Percentiles rank a stretch among this genome's conserved stretches.
These are phyloP conservation scores for Chrysanthemum lavandulifolium DNA, from an alignment of 129 eudicot genomes.

Conservation along the genomic window DNA sequence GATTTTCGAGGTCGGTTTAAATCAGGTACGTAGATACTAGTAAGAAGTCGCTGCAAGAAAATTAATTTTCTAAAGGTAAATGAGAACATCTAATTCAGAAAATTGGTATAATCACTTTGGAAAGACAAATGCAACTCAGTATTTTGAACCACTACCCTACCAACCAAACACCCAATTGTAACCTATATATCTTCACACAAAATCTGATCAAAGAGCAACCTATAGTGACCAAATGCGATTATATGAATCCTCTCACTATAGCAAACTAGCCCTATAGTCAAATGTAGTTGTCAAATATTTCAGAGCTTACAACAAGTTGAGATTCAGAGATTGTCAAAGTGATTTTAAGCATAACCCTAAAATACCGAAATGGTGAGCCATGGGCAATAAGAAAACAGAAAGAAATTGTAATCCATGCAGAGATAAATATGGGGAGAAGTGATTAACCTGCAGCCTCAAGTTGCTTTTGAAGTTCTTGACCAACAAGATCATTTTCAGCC, in stretches of 20 bases:
- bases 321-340: background rate
- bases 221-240: background rate
- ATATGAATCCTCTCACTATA: background rate
- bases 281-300: background rate
- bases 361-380: background rate
- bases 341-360: constrained; percentile 9
- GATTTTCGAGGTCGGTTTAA: too few relatives aligned
- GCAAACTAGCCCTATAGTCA: background rate
- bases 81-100: background rate
- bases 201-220: background rate
- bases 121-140: background rate
- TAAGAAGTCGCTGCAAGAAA: background rate
- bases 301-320: background rate
- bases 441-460: constrained; percentile 89
- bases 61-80: background rate
- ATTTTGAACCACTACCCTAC: background rate
- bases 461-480: constrained; percentile 94
- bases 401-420: background rate
- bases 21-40: too few relatives aligned
- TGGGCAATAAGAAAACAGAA: background rate
- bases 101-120: background rate
- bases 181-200: background rate
- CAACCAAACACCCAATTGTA: background rate
- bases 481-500: constrained; percentile 90
- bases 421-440: constrained; percentile 6